Percentiles rank a stretch among this genome's conserved stretches.
These are phyloP conservation scores for Podospora comata DNA, from an alignment of 495 filamentous ascomycete species.

Conservation along the genomic window DNA sequence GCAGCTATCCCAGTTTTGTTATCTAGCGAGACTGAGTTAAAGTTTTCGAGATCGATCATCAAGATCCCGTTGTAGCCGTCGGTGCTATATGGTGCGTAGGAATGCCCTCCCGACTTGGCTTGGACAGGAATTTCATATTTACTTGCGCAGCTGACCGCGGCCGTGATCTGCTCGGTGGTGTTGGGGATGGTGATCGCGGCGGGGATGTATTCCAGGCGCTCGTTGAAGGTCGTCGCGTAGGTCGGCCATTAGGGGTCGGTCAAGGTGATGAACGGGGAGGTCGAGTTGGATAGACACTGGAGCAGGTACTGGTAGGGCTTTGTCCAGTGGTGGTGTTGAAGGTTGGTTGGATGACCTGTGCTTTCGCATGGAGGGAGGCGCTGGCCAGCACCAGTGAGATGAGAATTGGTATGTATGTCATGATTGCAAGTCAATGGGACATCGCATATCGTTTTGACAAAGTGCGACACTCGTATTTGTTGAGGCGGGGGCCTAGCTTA, in stretches of 20 bases:
- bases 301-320: slow-evolving; percentile 1
- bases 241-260: slow-evolving; percentile 29
- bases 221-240: slow-evolving; percentile 52
- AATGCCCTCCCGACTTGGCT: slow-evolving; percentile 65
- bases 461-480: not conserved
- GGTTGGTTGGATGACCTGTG: not conserved
- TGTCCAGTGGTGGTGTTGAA: not conserved
- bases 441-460: not conserved
- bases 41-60: slow-evolving; percentile 49
- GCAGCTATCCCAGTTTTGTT: slow-evolving; percentile 44
- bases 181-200: slow-evolving; percentile 54
- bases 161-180: slow-evolving; percentile 47
- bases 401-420: not conserved
- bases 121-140: slow-evolving; percentile 53
- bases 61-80: slow-evolving; percentile 49
- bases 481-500: too few relatives aligned
- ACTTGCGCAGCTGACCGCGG: slow-evolving; percentile 49
- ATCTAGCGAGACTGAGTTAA: slow-evolving; percentile 36
- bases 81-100: slow-evolving; percentile 57
- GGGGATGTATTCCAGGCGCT: slow-evolving; percentile 54
- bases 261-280: slow-evolving; percentile 20
- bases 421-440: not conserved
- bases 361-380: not conserved
- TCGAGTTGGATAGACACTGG: slow-evolving; percentile 15
- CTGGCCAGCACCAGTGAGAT: not conserved